These are phyloP conservation scores for Triangularia setosa DNA, from an alignment of 2,329 filamentous ascomycete genomes.

Conservation along the genomic window DNA sequence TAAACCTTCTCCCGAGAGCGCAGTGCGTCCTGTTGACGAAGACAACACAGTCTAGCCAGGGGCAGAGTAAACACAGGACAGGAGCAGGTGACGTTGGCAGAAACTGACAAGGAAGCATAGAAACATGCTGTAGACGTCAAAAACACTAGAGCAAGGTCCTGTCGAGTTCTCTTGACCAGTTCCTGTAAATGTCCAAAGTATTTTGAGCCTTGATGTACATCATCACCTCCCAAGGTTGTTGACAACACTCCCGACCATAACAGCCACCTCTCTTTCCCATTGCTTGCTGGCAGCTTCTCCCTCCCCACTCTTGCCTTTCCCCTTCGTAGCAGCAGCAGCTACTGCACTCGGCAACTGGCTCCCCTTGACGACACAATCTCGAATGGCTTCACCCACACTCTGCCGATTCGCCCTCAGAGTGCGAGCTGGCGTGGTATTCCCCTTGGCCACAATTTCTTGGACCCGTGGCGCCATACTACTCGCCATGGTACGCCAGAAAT, in stretches of 20 bases:
- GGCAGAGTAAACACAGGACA: too few relatives aligned
- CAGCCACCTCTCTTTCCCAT: conserved; percentile 89
- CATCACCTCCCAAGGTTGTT: conserved; percentile 36
- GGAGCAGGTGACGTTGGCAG: too few relatives aligned
- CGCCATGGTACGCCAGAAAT: conserved; percentile 90
- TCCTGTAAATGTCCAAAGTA: background rate
- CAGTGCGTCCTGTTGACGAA: too few relatives aligned
- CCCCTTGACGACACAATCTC: conserved; percentile 78
- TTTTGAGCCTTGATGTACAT: background rate
- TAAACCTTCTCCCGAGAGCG: too few relatives aligned
- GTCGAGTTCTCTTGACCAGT: background rate
- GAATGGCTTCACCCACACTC: conserved; percentile 69
- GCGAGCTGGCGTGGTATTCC: conserved; percentile 78
- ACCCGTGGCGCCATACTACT: conserved; percentile 71
- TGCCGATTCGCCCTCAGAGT: conserved; percentile 74
- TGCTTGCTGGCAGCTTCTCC: conserved; percentile 36
- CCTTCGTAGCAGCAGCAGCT: conserved; percentile 35
- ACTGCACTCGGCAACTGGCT: conserved; percentile 62
- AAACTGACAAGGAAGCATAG: too few relatives aligned
- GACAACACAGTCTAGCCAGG: too few relatives aligned
- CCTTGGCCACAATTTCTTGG: conserved; percentile 77
- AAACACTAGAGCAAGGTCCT: too few relatives aligned
- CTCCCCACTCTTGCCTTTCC: conserved; percentile 40
- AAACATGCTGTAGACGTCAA: too few relatives aligned
- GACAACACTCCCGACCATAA: conserved; percentile 86